Percentiles rank a stretch among this genome's conserved stretches.
Evolutionary conservation across 352 stramenopile genomes (phyloP).

Genomic region (Globisporangium rhizosaccharum): DNA sequence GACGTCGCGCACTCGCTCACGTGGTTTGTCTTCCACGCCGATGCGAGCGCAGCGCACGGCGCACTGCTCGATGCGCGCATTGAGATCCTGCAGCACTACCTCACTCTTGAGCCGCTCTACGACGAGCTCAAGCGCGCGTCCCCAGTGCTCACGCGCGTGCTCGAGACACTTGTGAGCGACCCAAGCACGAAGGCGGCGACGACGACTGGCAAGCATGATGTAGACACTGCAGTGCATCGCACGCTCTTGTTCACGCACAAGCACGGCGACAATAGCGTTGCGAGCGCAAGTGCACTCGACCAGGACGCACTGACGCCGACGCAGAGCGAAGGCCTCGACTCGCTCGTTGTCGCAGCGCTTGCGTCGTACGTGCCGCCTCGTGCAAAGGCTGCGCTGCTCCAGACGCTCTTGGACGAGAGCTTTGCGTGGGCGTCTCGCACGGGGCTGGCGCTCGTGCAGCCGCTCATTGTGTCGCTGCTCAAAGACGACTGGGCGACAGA

Average conservation of each 20-base stretch:
- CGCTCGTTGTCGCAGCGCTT: conserved; percentile 14
- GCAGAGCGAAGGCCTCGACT: conserved; percentile 14
- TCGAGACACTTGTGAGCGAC: conserved; percentile 9
- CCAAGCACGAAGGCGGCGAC: conserved; percentile 13
- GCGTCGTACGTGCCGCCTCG: conserved; percentile 9
- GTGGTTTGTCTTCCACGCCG: conserved; percentile 63
- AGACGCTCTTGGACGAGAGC: conserved; percentile 10
- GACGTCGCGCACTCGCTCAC: conserved; percentile 71
- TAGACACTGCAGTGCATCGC: conserved; percentile 15
- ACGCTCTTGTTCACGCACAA: conserved; percentile 38
- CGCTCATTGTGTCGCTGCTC: conserved; percentile 15
- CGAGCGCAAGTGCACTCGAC: neutral
- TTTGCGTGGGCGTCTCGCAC: conserved; percentile 13
- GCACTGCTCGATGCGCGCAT: conserved; percentile 30
- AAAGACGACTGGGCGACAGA: conserved; percentile 10
- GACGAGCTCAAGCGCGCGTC: conserved; percentile 25
- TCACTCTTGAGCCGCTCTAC: conserved; percentile 45
- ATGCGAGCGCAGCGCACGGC: conserved; percentile 12
- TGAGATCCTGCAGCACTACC: conserved; percentile 27
- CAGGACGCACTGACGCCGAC: conserved; percentile 2
- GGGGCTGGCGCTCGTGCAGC: conserved; percentile 13
- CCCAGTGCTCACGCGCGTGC: conserved; percentile 8
- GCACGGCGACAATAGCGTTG: conserved; percentile 9
- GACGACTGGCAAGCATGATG: neutral
- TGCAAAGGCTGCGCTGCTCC: conserved; percentile 6